A percentile compares a stretch with the other conserved stretches of the same genome.
Conservation (phyloP, 495 filamentous ascomycete genomes). For the Talaromyces stipitatus region DNA sequence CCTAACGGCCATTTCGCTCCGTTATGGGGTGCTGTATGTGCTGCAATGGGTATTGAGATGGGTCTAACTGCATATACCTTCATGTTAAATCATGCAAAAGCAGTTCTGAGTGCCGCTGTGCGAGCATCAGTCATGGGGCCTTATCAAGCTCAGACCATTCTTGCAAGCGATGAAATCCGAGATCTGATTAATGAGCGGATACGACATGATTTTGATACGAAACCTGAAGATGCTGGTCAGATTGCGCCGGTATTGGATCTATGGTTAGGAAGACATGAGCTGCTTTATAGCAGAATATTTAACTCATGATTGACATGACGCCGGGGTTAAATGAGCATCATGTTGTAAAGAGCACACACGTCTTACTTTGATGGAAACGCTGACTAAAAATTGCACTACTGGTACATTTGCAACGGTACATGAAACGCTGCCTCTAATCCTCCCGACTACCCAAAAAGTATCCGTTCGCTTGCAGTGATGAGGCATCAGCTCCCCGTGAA, state of each 20-base stretch:
- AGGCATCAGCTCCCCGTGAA: background rate
- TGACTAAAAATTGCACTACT: background rate
- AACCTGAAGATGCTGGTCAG: constrained; percentile 80
- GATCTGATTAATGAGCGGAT: constrained; percentile 54
- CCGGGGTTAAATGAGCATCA: background rate
- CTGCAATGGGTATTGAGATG: constrained; percentile 51
- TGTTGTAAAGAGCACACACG: background rate
- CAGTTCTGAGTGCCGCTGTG: constrained; percentile 81
- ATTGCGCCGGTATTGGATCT: constrained; percentile 80
- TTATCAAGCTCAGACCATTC: constrained; percentile 79
- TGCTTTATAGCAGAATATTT: constrained; percentile 94
- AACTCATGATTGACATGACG: constrained; percentile 49
- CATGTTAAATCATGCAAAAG: constrained; percentile 80
- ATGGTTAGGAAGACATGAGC: constrained; percentile 91
- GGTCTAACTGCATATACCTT: constrained; percentile 76
- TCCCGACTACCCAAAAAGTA: background rate
- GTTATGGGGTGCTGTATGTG: constrained; percentile 67
- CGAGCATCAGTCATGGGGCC: constrained; percentile 83
- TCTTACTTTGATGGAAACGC: background rate
- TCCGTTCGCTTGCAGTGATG: background rate
- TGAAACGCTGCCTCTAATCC: background rate
- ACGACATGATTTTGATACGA: constrained; percentile 46
- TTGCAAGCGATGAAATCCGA: constrained; percentile 61
- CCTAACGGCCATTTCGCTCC: constrained; percentile 67
- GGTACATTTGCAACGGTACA: constrained; percentile 3